A percentile compares a stretch with the other conserved stretches of the same genome.
Evolutionary conservation across 352 stramenopile species (phyloP).

Genomic region (Globisporangium abappressorium): DNA sequence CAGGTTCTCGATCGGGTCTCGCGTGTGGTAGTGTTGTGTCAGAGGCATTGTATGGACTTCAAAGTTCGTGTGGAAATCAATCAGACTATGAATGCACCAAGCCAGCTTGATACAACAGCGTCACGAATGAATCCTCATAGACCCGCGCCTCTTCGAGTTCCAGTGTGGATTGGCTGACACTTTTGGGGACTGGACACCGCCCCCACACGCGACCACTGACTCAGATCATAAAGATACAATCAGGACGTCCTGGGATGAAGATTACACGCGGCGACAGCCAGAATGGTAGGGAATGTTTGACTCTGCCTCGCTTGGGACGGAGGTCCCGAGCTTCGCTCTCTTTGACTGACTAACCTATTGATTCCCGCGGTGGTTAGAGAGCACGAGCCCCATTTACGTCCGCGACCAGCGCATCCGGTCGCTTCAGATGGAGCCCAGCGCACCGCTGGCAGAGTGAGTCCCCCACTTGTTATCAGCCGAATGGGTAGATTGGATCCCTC

Average conservation of each 20-base stretch:
- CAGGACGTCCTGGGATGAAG: neutral
- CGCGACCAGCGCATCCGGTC: neutral
- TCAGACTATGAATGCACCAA: neutral
- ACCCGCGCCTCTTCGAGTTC: slow-evolving; percentile 4
- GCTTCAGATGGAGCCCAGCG: neutral
- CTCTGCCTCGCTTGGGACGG: neutral
- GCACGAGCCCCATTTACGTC: slow-evolving; percentile 4
- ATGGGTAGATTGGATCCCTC: neutral
- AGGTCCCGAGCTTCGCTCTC: too few species aligned
- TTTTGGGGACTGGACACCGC: neutral
- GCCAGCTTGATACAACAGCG: neutral
- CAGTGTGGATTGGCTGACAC: neutral
- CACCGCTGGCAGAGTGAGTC: neutral
- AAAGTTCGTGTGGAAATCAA: neutral
- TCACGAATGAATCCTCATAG: neutral
- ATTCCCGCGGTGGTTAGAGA: neutral
- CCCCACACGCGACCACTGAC: neutral
- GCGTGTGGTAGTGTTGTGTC: slow-evolving; percentile 69
- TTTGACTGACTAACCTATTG: too few species aligned
- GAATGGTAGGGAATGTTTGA: neutral
- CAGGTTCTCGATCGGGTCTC: slow-evolving; percentile 72
- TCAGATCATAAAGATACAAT: neutral
- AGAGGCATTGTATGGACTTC: slow-evolving; percentile 19
- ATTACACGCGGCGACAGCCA: neutral
- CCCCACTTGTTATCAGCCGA: neutral